Evolutionary conservation across 768 basidiomycete species (phyloP), one percentile per base, ranked within the genome.

Genomic region (Podaxis rugospora): DNA sequence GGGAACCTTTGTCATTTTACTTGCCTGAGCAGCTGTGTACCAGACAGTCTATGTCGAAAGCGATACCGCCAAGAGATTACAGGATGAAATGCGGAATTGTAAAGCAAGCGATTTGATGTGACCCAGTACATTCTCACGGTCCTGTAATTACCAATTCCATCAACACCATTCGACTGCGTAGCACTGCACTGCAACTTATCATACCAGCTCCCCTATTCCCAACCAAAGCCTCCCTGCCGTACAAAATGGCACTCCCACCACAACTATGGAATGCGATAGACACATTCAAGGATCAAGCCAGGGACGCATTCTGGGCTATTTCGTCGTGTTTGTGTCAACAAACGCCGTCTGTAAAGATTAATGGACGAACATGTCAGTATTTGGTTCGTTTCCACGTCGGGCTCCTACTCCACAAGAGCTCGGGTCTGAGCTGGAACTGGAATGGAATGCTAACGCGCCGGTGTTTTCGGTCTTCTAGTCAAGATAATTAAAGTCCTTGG

Each of bases 401-500:
- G 32, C 32, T 32, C 7, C 32, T 9, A 32, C 32, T 9, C 32
- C 2, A 6, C 32, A 9, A 42, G 2, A 42, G 7, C 13, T 27
- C 11, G 11, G 14, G 11, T 11, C 47, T 23, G n/a, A 47, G n/a
- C 10, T 23, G 14, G n/a, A 11, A 16, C 18, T 47, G 23, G n/a
- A 21, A 40, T 44, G 4, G 21, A 28, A 6, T 61, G 13, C 25
- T 64, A 61, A 52, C 57, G 40, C 39, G 36, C 21, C 23, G 47
- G 37, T 51, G 32, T 28, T 13, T 40, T 52, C 53, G 49, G n/a
- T 37, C 51, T 35, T 36, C n/a, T 66, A 93, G 91, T 95, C 75
- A 89, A 92, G 69, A 92, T 99, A 55, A 76, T 95, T 53, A 93
- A 90, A 62, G 87, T 98, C 10, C 84, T 99, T 7, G 97, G 97